Evolutionary conservation across 192 early-diverging fungal genomes (phyloP), one percentile per base, ranked within the genome.

Genomic region (Coemansia sp.): DNA sequence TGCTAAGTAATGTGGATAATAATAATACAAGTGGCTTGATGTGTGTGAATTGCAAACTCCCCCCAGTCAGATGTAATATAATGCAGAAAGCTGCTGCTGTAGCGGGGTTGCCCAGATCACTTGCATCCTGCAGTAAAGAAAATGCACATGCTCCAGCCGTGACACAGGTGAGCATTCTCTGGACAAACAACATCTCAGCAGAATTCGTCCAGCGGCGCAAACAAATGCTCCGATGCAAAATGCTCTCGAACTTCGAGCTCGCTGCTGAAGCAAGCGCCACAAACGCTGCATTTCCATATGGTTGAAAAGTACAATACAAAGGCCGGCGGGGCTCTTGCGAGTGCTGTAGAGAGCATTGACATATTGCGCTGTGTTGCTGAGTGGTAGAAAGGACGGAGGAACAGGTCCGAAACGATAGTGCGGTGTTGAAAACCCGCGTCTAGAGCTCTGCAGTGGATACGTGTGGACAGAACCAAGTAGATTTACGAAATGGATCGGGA

Each of bases 201-300:
- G 33, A 74, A 62, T 42, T 80, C 77, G 55, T 80, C 77, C 9
- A 80, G 64, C 29, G 77, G 77, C 33, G 77, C 77, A 59, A 80
- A 80, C 53, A 80, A 57, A 57, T 80, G 77, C 50, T 80, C 68
- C 1, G 72, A 54, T 14, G 77, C 77, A 80, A 80, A 80, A 54
- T 80, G 77, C 11, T 74, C 77, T 17, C 61, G 71, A n/a, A 80
- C 77, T 15, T 65, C 59, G 9, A 57, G 20, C 42, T 80, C 72
- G 50, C 61, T 80, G 29, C 65, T 58, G 57, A 80, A 80, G 50
- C 68, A 71, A 20, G 57, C 54, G 20, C 72, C 77, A 42, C 77
- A 80, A 6, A 80, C 77, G 42, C 77, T 80, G 68, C 77, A 80
- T 36, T 74, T 74, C 77, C 77, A 80, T 41, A 74, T 48, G 8